Conservation (phyloP, 2,329 filamentous ascomycete genomes). For the Cladosporium sphaerospermum region DNA sequence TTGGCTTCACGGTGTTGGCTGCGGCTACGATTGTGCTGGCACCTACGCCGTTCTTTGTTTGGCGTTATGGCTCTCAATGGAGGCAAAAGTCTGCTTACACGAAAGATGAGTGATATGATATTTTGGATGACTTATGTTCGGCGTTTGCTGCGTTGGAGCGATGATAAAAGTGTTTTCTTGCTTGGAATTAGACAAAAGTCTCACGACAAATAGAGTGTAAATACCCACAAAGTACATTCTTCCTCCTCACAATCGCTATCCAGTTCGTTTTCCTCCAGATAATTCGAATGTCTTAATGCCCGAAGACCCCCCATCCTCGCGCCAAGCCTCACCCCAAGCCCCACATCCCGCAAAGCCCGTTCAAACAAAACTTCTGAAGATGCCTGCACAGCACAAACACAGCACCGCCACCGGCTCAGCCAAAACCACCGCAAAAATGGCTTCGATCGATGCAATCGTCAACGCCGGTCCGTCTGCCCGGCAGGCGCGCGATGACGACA, state of each 20-base stretch:
- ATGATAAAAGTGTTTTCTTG: not conserved
- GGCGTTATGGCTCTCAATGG: constrained; percentile 23
- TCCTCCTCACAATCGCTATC: no score
- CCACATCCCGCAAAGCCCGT: not conserved
- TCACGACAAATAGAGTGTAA: no score
- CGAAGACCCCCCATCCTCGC: not conserved
- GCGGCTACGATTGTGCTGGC: constrained; percentile 20
- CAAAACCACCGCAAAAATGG: not conserved
- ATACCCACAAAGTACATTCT: no score
- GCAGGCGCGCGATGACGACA: constrained; percentile 10
- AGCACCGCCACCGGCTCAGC: not conserved
- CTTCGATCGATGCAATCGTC: constrained; percentile 10
- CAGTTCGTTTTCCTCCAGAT: no score
- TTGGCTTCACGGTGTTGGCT: constrained; percentile 29
- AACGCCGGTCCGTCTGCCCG: not conserved
- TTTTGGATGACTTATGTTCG: not conserved
- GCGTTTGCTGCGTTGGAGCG: constrained; percentile 4
- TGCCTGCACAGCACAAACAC: constrained; percentile 2
- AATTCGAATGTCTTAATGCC: no score
- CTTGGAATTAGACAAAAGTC: no score
- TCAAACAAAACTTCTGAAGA: not conserved
- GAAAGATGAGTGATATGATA: constrained; percentile 14
- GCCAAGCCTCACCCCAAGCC: not conserved
- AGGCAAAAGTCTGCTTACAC: constrained; percentile 24
- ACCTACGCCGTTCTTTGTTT: constrained; percentile 23